These are phyloP conservation scores for Scenedesmus sp. DNA, from an alignment of 163 green algal genomes.

Conservation along the genomic window DNA sequence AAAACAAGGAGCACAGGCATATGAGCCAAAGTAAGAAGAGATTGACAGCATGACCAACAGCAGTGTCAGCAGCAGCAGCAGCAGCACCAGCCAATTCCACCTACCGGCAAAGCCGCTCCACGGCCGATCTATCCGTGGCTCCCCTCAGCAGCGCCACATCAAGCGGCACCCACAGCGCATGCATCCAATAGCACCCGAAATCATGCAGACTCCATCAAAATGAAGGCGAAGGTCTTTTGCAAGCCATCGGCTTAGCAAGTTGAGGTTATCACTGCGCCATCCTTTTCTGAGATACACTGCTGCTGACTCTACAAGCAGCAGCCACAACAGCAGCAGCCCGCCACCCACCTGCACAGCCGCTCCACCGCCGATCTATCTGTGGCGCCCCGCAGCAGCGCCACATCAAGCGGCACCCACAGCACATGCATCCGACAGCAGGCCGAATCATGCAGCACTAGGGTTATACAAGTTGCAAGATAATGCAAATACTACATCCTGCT, in stretches of 20 bases:
- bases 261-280: not conserved
- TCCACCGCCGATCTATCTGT: slow-evolving; percentile 53
- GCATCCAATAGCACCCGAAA: too few species aligned
- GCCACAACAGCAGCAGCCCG: not conserved
- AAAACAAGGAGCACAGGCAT: not conserved
- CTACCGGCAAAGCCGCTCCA: too few species aligned
- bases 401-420: slow-evolving; percentile 28
- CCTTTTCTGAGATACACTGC: not conserved
- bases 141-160: not conserved
- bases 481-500: not conserved
- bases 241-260: too few species aligned
- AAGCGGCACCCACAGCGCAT: too few species aligned
- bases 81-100: too few species aligned
- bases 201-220: too few species aligned
- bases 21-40: too few species aligned
- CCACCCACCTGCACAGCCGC: slow-evolving; percentile 44
- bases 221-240: too few species aligned
- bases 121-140: not conserved
- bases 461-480: not conserved
- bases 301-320: too few species aligned
- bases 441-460: too few species aligned
- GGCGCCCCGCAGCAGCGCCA: slow-evolving; percentile 17
- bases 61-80: too few species aligned
- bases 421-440: slow-evolving; percentile 34
- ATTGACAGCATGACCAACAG: too few species aligned